Conservation (phyloP, 202 grass and related monocot genomes). For the Cymbopogon flexuosus region DNA sequence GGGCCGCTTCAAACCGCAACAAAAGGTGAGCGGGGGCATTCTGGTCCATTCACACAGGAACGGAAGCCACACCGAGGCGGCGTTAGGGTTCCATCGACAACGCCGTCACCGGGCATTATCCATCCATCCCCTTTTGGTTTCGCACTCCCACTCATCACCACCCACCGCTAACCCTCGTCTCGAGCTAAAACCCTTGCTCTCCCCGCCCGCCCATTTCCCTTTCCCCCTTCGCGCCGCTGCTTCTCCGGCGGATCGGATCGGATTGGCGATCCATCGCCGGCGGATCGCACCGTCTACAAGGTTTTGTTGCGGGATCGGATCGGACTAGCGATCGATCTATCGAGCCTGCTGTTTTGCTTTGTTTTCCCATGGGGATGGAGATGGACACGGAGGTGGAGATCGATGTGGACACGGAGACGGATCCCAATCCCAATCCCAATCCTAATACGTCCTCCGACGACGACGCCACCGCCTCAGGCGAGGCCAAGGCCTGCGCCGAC, state of each 20-base stretch:
- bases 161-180: not conserved
- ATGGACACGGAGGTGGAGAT: not conserved
- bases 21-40: not conserved
- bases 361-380: not conserved
- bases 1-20: not conserved
- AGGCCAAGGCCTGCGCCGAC: conserved; percentile 60
- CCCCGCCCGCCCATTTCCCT: not conserved
- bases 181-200: conserved; percentile 11
- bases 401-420: not conserved
- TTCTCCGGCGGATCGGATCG: not conserved
- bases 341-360: not conserved
- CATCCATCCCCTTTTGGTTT: not conserved
- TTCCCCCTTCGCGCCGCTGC: not conserved
- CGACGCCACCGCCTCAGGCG: conserved; percentile 22
- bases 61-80: not conserved
- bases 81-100: conserved; percentile 26
- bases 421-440: not conserved
- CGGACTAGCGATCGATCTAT: not conserved
- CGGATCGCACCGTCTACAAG: not conserved
- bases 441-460: conserved; percentile 1
- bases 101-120: conserved; percentile 6
- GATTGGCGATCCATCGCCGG: not conserved
- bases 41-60: not conserved
- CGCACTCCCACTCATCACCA: not conserved
- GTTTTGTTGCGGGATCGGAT: not conserved